Percentiles rank a stretch among this genome's conserved stretches.
These are phyloP conservation scores for Talaromyces atroroseus DNA, from an alignment of 2,329 filamentous ascomycete genomes.

Conservation along the genomic window DNA sequence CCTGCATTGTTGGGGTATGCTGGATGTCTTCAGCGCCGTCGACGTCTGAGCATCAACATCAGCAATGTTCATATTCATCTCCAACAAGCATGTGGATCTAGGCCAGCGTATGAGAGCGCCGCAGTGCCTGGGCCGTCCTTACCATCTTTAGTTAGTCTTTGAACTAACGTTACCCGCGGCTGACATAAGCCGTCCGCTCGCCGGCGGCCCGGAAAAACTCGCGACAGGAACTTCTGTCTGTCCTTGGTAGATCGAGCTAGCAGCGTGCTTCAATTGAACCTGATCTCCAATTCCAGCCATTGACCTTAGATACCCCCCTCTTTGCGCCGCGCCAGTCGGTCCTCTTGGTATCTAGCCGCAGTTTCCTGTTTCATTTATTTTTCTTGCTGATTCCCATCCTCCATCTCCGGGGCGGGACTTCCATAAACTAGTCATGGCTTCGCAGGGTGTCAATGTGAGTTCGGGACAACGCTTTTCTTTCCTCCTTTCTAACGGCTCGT, in stretches of 20 bases:
- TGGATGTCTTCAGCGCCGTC: background rate
- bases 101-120: background rate
- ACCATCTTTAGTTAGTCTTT: background rate
- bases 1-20: slow-evolving; percentile 41
- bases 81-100: background rate
- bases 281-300: slow-evolving; percentile 22
- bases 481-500: background rate
- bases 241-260: slow-evolving; percentile 23
- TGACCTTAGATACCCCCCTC: slow-evolving; percentile 33
- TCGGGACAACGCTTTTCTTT: background rate
- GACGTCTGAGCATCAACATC: no score
- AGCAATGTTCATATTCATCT: no score
- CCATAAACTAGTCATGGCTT: slow-evolving; percentile 47
- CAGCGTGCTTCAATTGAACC: background rate
- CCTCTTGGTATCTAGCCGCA: slow-evolving; percentile 25
- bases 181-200: slow-evolving; percentile 34
- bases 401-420: slow-evolving; percentile 41
- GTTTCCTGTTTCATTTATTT: slow-evolving; percentile 26
- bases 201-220: slow-evolving; percentile 38
- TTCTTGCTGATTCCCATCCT: slow-evolving; percentile 28
- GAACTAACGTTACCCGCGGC: slow-evolving; percentile 15
- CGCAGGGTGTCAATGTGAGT: slow-evolving; percentile 63
- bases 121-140: slow-evolving; percentile 12
- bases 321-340: slow-evolving; percentile 20
- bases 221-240: slow-evolving; percentile 38